Percentiles rank a stretch among this genome's conserved stretches.
phyloP scores from a whole-genome alignment of 306 rosid genomes.

The Begonia peltatifolia region DNA sequence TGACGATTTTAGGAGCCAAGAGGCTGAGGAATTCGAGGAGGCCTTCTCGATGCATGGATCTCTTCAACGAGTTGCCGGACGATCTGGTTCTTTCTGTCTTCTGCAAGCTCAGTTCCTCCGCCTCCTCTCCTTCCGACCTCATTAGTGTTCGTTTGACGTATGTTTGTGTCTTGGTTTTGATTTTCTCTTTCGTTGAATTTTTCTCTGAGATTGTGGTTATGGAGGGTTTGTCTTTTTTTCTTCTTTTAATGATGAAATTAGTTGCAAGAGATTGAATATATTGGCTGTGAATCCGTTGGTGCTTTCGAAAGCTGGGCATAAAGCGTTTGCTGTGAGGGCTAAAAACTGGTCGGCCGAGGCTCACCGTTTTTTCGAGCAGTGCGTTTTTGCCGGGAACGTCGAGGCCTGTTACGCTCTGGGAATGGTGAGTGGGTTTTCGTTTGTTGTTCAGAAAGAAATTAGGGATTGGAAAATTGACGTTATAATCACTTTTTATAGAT shows the following conservation, averaged over 20 bases:
- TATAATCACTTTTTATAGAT: constrained; percentile 23
- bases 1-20: no score
- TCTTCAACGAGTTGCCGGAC: constrained; percentile 52
- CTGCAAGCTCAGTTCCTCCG: constrained; percentile 55
- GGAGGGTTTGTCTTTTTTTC: background rate
- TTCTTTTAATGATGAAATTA: constrained; percentile 4
- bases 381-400: constrained; percentile 51
- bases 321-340: constrained; percentile 28
- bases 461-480: no score
- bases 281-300: constrained; percentile 45
- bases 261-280: constrained; percentile 56
- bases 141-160: constrained; percentile 43
- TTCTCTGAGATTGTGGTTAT: background rate
- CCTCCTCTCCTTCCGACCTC: constrained; percentile 55
- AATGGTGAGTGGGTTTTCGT: constrained; percentile 51
- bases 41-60: constrained; percentile 1
- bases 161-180: background rate
- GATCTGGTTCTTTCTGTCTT: constrained; percentile 54
- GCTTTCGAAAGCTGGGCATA: constrained; percentile 35
- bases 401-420: constrained; percentile 76
- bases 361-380: constrained; percentile 45
- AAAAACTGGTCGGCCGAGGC: constrained; percentile 47
- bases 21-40: no score
- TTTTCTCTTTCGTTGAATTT: background rate
- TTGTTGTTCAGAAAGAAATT: background rate